Percentiles rank a stretch among this genome's conserved stretches.
Evolutionary conservation across 257 asterid species (phyloP).

Genomic region (Anisodus tanguticus): DNA sequence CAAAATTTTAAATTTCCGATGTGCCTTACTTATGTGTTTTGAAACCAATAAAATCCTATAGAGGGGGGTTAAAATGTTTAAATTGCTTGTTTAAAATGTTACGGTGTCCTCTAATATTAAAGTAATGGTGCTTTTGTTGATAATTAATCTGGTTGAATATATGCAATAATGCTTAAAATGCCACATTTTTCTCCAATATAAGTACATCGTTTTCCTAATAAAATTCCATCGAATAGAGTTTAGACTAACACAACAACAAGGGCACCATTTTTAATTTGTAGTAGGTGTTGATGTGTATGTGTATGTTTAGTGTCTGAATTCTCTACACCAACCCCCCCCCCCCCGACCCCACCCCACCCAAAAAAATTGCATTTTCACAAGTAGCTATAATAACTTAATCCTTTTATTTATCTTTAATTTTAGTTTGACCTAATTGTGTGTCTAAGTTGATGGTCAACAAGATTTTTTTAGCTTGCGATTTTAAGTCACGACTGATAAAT

Average conservation of each 20-base stretch:
- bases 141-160: not conserved
- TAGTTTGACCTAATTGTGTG: too few species aligned
- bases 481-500: too few species aligned
- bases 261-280: not conserved
- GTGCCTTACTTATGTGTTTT: too few species aligned
- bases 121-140: not conserved
- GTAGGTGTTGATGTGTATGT: constrained; percentile 16
- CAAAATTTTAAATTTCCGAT: too few species aligned
- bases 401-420: too few species aligned
- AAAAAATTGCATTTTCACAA: too few species aligned
- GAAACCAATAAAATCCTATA: too few species aligned
- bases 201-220: not conserved
- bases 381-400: too few species aligned
- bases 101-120: not conserved
- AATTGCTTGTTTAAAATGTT: not conserved
- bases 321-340: too few species aligned
- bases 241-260: constrained; percentile 14
- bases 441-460: too few species aligned
- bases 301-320: not conserved
- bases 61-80: not conserved
- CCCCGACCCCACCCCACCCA: too few species aligned
- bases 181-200: not conserved
- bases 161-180: not conserved
- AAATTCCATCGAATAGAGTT: not conserved
- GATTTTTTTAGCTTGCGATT: too few species aligned